phyloP scores from a whole-genome alignment of 2,329 filamentous ascomycete genomes.

The Fusarium sp. region DNA sequence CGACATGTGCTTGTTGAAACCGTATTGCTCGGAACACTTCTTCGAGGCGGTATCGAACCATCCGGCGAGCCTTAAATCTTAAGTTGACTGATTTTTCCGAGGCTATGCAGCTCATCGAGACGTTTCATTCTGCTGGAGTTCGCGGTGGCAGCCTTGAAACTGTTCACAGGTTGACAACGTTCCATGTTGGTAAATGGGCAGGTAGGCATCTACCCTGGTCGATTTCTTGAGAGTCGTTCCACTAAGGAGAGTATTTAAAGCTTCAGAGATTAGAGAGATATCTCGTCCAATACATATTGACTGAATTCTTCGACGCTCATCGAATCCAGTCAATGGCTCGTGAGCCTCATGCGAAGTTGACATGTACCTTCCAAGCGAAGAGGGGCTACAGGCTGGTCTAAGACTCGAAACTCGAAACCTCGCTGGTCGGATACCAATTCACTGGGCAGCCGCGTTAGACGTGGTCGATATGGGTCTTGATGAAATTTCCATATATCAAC shows the following conservation, averaged over 20 bases:
- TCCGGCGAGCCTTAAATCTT: neutral
- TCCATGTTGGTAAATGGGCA: neutral
- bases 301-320: neutral
- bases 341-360: neutral
- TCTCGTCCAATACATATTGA: neutral
- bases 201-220: neutral
- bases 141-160: neutral
- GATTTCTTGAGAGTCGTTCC: neutral
- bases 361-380: neutral
- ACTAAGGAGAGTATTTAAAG: neutral
- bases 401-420: too few species aligned
- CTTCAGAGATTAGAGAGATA: neutral
- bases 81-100: neutral
- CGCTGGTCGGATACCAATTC: too few species aligned
- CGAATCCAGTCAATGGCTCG: neutral
- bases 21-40: neutral
- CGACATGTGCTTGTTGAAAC: neutral
- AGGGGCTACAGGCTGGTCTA: too few species aligned
- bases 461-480: neutral
- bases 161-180: neutral
- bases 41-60: neutral
- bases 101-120: neutral
- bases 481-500: neutral
- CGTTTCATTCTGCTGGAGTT: neutral
- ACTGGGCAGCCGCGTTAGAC: too few species aligned